Percentiles rank a stretch among this genome's conserved stretches.
Conservation (phyloP, 2,329 filamentous ascomycete genomes). For the Aspergillus sp. region DNA sequence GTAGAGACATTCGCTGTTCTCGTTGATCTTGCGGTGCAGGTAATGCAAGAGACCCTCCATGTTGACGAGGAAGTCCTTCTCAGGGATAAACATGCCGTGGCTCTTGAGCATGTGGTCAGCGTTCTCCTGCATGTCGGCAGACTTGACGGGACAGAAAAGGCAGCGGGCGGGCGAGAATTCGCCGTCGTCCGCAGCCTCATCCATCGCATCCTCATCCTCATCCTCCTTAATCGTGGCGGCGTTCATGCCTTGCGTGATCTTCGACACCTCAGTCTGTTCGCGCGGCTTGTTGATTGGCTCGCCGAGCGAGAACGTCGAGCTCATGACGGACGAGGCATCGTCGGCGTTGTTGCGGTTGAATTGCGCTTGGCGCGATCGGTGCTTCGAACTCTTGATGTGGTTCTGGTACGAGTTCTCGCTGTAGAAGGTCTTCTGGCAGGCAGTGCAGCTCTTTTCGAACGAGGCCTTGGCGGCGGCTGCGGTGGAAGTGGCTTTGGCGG, state of each 20-base stretch:
- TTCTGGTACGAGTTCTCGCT: conserved; percentile 96
- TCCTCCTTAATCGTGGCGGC: conserved; percentile 59
- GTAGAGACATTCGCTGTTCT: conserved; percentile 80
- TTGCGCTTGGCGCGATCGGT: conserved; percentile 66
- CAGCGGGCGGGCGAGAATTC: conserved; percentile 60
- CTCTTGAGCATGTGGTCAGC: conserved; percentile 85
- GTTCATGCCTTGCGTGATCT: conserved; percentile 76
- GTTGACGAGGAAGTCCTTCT: conserved; percentile 79
- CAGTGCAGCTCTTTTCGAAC: conserved; percentile 78
- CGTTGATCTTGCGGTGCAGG: conserved; percentile 75
- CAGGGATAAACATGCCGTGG: conserved; percentile 95
- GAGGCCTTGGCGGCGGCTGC: conserved; percentile 85
- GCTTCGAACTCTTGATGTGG: conserved; percentile 87
- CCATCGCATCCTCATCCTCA: conserved; percentile 48
- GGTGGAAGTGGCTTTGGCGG: conserved; percentile 79
- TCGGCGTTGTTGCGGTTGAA: conserved; percentile 54
- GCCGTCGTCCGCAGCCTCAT: conserved; percentile 38
- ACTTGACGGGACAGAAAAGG: conserved; percentile 89
- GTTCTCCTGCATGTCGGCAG: conserved; percentile 72
- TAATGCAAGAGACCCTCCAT: conserved; percentile 77
- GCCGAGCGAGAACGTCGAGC: conserved; percentile 87
- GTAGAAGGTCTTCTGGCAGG: conserved; percentile 90
- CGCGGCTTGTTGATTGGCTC: conserved; percentile 64
- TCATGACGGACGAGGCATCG: conserved; percentile 78
- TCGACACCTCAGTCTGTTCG: conserved; percentile 70